Evolutionary conservation across 441 rosid species (phyloP).

Genomic region (Pelargonium fulgidum): DNA sequence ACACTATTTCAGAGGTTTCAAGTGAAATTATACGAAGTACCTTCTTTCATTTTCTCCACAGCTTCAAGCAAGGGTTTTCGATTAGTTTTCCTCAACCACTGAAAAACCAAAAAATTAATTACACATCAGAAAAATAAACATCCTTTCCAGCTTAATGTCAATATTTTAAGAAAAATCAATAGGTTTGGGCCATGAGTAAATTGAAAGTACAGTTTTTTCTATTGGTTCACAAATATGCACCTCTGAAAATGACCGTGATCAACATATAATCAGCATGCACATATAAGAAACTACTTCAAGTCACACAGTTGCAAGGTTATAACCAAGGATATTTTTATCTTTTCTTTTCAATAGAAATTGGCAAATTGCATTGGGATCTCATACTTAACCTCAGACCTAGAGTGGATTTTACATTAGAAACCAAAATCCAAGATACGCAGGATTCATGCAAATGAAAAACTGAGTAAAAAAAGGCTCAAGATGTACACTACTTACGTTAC

Average conservation of each 20-base stretch:
- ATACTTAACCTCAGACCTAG: not conserved
- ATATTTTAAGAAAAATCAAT: not conserved
- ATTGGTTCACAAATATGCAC: not conserved
- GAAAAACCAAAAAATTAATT: slow-evolving; percentile 22
- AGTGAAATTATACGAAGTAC: slow-evolving; percentile 28
- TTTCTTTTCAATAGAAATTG: not conserved
- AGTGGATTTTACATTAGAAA: not conserved
- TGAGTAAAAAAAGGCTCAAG: not conserved
- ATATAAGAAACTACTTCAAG: not conserved
- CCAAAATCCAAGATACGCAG: not conserved
- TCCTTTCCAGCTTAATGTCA: not conserved
- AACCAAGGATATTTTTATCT: not conserved
- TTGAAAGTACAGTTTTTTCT: not conserved
- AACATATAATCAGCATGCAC: not conserved
- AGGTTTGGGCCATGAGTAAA: not conserved
- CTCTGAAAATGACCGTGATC: not conserved
- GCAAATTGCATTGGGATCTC: not conserved
- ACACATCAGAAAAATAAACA: slow-evolving; percentile 11
- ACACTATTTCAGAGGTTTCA: not conserved
- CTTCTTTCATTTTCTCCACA: slow-evolving; percentile 91
- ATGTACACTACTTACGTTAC: slow-evolving; percentile 43
- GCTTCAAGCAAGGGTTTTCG: slow-evolving; percentile 76
- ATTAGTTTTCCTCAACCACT: slow-evolving; percentile 80
- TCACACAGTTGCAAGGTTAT: not conserved
- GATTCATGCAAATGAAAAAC: not conserved